phyloP scores from a whole-genome alignment of 495 filamentous ascomycete genomes.

The Apodospora peruviana region DNA sequence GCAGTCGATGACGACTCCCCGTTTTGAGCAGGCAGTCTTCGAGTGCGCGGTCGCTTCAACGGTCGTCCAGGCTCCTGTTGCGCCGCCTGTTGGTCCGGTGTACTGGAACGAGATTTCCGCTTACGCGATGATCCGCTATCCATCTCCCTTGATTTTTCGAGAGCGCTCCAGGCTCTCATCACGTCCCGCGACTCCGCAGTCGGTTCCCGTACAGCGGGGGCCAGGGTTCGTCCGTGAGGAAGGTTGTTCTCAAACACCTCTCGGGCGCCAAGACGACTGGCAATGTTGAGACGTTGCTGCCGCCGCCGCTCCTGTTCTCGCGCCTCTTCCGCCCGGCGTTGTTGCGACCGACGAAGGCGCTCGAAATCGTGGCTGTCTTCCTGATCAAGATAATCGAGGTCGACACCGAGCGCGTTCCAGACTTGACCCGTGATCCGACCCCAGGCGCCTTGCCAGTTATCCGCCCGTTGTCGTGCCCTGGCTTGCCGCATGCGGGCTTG shows the following conservation, averaged over 20 bases:
- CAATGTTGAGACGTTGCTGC: conserved; percentile 71
- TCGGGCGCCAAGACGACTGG: conserved; percentile 64
- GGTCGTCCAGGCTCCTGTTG: conserved; percentile 63
- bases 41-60: conserved; percentile 77
- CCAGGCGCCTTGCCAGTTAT: conserved; percentile 53
- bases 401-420: conserved; percentile 58
- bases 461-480: conserved; percentile 39
- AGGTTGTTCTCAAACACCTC: conserved; percentile 62
- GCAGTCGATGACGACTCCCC: conserved; percentile 31
- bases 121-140: conserved; percentile 53
- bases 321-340: conserved; percentile 55
- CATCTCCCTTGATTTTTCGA: conserved; percentile 74
- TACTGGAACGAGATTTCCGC: conserved; percentile 67
- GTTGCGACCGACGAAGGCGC: conserved; percentile 47
- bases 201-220: conserved; percentile 22
- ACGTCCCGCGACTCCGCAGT: conserved; percentile 72
- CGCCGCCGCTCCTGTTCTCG: conserved; percentile 64
- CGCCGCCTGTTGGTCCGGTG: conserved; percentile 61
- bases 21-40: conserved; percentile 31
- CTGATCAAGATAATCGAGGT: conserved; percentile 86
- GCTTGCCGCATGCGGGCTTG: conserved; percentile 42
- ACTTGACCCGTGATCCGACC: conserved; percentile 44
- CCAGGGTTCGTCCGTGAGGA: conserved; percentile 23
- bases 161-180: conserved; percentile 78
- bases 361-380: conserved; percentile 50